Evolutionary conservation across 1,284 basidiomycete species (phyloP), one percentile per base, ranked within the genome.

Genomic region (Agroathelia rolfsii): DNA sequence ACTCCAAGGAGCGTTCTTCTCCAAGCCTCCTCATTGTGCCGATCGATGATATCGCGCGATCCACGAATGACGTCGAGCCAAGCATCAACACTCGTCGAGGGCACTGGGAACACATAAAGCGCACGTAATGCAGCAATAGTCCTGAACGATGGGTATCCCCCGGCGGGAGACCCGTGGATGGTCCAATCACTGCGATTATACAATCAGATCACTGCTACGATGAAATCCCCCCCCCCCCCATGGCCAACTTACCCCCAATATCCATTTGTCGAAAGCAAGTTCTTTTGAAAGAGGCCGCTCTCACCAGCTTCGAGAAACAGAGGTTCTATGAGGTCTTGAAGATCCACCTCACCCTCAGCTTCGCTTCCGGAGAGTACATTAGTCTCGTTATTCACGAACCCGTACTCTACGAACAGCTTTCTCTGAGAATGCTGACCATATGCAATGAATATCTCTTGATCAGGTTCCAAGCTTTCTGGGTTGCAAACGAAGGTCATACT

Each of bases 381-480:
- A 6, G 19, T 36, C 22, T 46, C 53, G 9, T 38, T 16, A 43
- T 69, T 65, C 16, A 82, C 68, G 49, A 93, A 93, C 0, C 87
- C 88, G 53, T 93, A 93, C 50, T 93, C 88, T 18, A 76, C 64
- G 50, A 89, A 84, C 12, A 93, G 52, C 5, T 65, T 76, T 25
- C 66, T 63, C 44, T 86, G 87, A 12, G 75, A 59, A 51, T 90
- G 87, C 13, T 56, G 51, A 1, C 87, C 88, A 44, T 93, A 93
- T 35, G 67, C 70, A 38, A 93, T 61, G 35, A 67, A 72, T 2
- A 92, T 55, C 48, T 92, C 79, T 12, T 80, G 64, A 13, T 68
- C 73, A 28, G 56, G 41, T 16, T 53, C 38, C 16, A 79, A n/a
- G n/a, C n/a, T n/a, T n/a, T n/a, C n/a, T n/a, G n/a, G n/a, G n/a